Conservation (phyloP, 441 rosid genomes). For the Mallotus repandus region DNA sequence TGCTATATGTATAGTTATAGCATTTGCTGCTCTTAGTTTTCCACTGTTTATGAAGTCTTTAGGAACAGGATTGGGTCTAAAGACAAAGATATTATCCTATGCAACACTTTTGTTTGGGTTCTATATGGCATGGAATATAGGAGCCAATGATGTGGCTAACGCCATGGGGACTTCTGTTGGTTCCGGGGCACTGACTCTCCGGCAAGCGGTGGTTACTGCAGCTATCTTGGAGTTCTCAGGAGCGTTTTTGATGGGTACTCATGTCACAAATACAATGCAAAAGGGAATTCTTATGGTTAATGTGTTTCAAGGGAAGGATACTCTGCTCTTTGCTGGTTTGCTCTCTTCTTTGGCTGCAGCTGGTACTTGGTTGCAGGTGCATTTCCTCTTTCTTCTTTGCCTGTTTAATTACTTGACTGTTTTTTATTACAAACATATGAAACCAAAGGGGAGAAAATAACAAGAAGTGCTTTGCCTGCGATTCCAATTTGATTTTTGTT, state of each 20-base stretch:
- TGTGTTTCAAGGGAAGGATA: slow-evolving; percentile 87
- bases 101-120: slow-evolving; percentile 76
- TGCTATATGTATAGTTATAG: slow-evolving; percentile 66
- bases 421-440: neutral
- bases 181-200: slow-evolving; percentile 75
- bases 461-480: neutral
- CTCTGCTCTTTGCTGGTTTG: slow-evolving; percentile 83
- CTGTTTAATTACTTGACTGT: neutral
- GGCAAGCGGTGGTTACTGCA: slow-evolving; percentile 91
- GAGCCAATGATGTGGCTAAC: slow-evolving; percentile 98
- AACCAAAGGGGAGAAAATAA: slow-evolving; percentile 4
- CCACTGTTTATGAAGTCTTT: slow-evolving; percentile 81
- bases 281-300: slow-evolving; percentile 83
- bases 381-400: neutral
- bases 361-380: slow-evolving; percentile 98
- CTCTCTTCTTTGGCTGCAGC: slow-evolving; percentile 93
- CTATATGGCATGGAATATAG: slow-evolving; percentile 99
- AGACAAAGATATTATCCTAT: slow-evolving; percentile 71
- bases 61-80: slow-evolving; percentile 60
- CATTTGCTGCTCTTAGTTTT: slow-evolving; percentile 65
- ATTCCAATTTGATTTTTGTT: neutral
- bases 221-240: slow-evolving; percentile 96
- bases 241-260: slow-evolving; percentile 92
- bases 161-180: slow-evolving; percentile 99
- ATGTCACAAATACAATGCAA: slow-evolving; percentile 98